Evolutionary conservation across 352 stramenopile species (phyloP), one percentile per base, ranked within the genome.

Genomic region (Pythium oligandrum): DNA sequence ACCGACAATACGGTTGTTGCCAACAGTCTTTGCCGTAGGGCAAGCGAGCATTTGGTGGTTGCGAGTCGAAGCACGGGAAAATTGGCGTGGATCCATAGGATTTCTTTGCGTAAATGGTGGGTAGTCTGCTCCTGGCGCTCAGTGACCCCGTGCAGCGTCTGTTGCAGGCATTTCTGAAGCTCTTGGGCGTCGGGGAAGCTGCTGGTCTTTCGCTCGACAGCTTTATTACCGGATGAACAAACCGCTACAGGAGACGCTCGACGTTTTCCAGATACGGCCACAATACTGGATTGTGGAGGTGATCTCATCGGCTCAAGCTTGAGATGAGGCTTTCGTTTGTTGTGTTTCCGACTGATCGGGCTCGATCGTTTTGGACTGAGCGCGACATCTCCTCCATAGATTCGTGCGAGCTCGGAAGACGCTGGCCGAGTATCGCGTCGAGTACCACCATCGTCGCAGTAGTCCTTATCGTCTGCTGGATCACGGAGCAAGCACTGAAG

Each of bases 21-120:
- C 31, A 86, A 73, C 1, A 88, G 48, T 30, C 73, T 51, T 3
- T 59, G 59, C 0, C 78, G 75, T 30, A 88, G 51, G 42, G 36
- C 37, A 4, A 68, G 56, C 1, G 78, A 88, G 44, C 71, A 82
- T 43, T 78, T 73, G 26, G 67, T 12, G 17, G 66, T 61, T 4
- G 71, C 73, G 12, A 85, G 73, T 37, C 70, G 71, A 10, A 79
- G 50, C 38, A 88, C 66, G 0, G 78, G 78, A 7, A 86, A 71
- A 44, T 88, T 74, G 2, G 61, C 43, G 32, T 83, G 73, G 53
- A 88, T 88, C 75, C 78, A 86, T 58, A 78, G 58, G 35, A 88
- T 68, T 53, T 88, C 70, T 32, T 36, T 40, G 9, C 61, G 50
- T 9, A 87, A 53, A n/a, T 66, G 51, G n/a, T 26, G 34, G 4